Conservation (phyloP, 352 stramenopile genomes). For the Globisporangium megalacanthum region DNA sequence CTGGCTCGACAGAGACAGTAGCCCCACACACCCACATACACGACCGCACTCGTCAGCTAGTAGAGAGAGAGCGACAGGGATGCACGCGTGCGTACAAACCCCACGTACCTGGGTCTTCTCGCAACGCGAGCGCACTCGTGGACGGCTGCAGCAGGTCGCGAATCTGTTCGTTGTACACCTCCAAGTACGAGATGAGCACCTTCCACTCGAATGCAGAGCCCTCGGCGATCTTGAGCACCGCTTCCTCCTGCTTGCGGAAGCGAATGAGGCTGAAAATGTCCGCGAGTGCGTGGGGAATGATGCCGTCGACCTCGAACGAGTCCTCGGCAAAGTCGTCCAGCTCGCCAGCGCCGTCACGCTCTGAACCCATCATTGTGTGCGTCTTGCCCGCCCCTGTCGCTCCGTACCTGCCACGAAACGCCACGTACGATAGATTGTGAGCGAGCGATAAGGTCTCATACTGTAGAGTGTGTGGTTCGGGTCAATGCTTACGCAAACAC, state of each 20-base stretch:
- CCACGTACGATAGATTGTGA: too few relatives aligned
- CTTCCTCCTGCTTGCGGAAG: conserved; percentile 49
- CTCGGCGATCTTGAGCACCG: conserved; percentile 30
- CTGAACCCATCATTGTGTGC: conserved; percentile 67
- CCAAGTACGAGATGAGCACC: conserved; percentile 83
- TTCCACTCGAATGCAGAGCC: conserved; percentile 62
- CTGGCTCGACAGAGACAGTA: conserved; percentile 11
- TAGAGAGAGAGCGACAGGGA: background rate
- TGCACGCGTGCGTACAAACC: too few relatives aligned
- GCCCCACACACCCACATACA: background rate
- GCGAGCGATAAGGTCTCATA: too few relatives aligned
- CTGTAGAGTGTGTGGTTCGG: background rate
- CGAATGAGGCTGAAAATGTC: conserved; percentile 68
- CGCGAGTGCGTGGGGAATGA: conserved; percentile 69
- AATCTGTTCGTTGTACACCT: conserved; percentile 93
- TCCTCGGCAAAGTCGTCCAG: conserved; percentile 38
- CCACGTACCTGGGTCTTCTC: conserved; percentile 37
- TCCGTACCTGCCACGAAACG: conserved; percentile 25
- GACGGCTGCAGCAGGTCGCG: conserved; percentile 80
- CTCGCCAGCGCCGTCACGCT: conserved; percentile 46
- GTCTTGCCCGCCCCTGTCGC: conserved; percentile 63
- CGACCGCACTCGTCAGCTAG: background rate
- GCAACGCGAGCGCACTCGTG: conserved; percentile 23
- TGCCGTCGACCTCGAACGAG: conserved; percentile 52
- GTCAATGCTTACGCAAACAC: conserved; percentile 53